A percentile compares a stretch with the other conserved stretches of the same genome.
Conservation (phyloP, 148 eudicot genomes). For the Silene conica region DNA sequence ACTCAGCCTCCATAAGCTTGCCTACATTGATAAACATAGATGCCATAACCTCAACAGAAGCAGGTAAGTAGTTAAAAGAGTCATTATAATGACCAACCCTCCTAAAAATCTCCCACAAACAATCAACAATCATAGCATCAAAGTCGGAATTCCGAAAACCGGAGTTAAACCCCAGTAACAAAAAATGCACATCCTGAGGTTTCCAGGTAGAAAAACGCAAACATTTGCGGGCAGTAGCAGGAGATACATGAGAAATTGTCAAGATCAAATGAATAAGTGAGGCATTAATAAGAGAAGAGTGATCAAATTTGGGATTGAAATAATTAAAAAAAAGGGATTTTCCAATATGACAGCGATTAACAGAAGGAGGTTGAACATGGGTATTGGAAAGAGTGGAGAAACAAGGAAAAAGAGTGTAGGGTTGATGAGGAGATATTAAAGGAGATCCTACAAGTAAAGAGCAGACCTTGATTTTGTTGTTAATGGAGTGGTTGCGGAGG, state of each 20-base stretch:
- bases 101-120: constrained; percentile 66
- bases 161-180: constrained; percentile 47
- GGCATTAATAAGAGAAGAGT: constrained; percentile 3
- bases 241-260: constrained; percentile 42
- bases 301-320: constrained; percentile 25
- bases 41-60: constrained; percentile 56
- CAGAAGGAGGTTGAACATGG: constrained; percentile 24
- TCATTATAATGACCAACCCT: constrained; percentile 38
- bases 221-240: constrained; percentile 49
- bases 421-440: constrained; percentile 8
- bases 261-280: constrained; percentile 43
- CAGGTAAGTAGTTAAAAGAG: constrained; percentile 45
- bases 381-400: constrained; percentile 16
- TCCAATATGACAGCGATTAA: constrained; percentile 20
- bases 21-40: constrained; percentile 46
- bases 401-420: constrained; percentile 7
- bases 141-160: constrained; percentile 23
- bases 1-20: constrained; percentile 52
- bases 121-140: constrained; percentile 40
- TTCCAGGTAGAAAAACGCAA: constrained; percentile 37
- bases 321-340: constrained; percentile 25
- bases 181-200: constrained; percentile 53
- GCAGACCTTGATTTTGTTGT: constrained; percentile 8
- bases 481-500: constrained; percentile 10
- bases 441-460: constrained; percentile 1